Percentiles rank a stretch among this genome's conserved stretches.
phyloP scores from a whole-genome alignment of 345 rosid species.

The Adansonia digitata region DNA sequence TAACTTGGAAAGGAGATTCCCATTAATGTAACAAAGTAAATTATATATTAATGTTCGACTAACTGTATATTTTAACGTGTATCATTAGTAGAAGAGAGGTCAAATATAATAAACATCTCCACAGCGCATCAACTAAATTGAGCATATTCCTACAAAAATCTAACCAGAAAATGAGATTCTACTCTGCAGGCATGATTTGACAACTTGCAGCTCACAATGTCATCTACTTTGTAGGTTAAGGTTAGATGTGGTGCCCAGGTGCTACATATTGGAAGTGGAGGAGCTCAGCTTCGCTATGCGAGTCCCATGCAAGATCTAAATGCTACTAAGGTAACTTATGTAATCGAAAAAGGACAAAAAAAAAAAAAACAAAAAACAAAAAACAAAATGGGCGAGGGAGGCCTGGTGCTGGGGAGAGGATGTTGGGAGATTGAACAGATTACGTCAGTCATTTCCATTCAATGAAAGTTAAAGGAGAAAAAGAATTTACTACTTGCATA shows the following conservation, averaged over 20 bases:
- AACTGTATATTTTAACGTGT: no score
- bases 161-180: neutral
- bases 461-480: slow-evolving; percentile 4
- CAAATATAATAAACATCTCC: no score
- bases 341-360: neutral
- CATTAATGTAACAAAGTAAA: no score
- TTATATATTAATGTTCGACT: no score
- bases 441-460: slow-evolving; percentile 19
- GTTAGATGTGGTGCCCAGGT: no score
- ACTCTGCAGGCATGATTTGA: no score
- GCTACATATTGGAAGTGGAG: neutral
- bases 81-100: no score
- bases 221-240: neutral
- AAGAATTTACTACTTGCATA: slow-evolving; percentile 34
- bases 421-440: neutral
- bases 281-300: neutral
- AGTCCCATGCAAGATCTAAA: slow-evolving; percentile 16
- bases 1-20: no score
- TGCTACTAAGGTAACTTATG: neutral
- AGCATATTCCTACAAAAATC: neutral
- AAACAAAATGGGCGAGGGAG: neutral
- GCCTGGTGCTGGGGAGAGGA: no score
- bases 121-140: no score
- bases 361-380: no score
- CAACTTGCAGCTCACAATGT: slow-evolving; percentile 8